phyloP scores from a whole-genome alignment of 306 rosid genomes.

The Fagus sylvatica region DNA sequence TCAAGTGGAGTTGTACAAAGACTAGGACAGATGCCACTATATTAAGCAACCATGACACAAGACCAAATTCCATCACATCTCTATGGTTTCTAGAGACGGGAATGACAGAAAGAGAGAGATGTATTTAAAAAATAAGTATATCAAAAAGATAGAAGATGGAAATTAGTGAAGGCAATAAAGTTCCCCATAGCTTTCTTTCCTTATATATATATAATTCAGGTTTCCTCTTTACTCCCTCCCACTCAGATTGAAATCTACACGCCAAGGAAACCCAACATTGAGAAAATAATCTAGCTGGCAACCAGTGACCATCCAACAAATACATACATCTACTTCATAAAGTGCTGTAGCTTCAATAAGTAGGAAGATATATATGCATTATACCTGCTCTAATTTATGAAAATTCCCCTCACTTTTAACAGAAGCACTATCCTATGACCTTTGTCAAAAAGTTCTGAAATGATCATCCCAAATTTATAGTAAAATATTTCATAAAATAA shows the following conservation, averaged over 20 bases:
- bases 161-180: neutral
- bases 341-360: slow-evolving; percentile 30
- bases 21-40: slow-evolving; percentile 25
- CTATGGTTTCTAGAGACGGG: slow-evolving; percentile 12
- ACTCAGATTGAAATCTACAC: slow-evolving; percentile 37
- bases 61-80: slow-evolving; percentile 45
- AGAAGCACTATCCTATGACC: no score
- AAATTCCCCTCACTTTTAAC: no score
- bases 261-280: slow-evolving; percentile 36
- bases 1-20: neutral
- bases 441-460: no score
- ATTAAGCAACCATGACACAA: slow-evolving; percentile 46
- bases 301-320: slow-evolving; percentile 40
- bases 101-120: neutral
- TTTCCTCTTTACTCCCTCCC: slow-evolving; percentile 1
- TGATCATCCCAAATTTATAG: no score
- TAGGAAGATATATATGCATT: slow-evolving; percentile 20
- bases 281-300: slow-evolving; percentile 37
- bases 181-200: neutral
- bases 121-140: neutral
- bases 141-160: neutral
- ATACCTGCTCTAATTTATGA: no score
- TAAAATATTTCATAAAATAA: no score
- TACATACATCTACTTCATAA: slow-evolving; percentile 28
- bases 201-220: neutral